Conservation (phyloP, 257 asterid genomes). For the Paulownia fortunei region DNA sequence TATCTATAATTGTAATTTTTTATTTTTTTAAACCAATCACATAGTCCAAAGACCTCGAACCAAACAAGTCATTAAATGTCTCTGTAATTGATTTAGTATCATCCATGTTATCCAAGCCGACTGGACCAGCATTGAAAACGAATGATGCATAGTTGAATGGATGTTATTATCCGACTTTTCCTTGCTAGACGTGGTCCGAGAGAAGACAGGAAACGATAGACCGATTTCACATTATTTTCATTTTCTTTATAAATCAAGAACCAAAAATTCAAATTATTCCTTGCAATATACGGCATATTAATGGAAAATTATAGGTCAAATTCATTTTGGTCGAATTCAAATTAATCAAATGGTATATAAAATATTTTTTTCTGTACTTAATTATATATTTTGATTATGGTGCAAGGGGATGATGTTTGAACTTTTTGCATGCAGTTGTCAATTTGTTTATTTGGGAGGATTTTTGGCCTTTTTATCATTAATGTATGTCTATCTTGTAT, state of each 20-base stretch:
- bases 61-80: constrained; percentile 30
- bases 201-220: background rate
- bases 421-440: background rate
- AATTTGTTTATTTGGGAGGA: background rate
- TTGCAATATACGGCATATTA: background rate
- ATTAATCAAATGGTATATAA: too few relatives aligned
- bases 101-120: constrained; percentile 26
- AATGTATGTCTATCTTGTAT: background rate
- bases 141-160: constrained; percentile 26
- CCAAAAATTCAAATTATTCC: background rate
- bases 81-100: constrained; percentile 25
- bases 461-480: background rate
- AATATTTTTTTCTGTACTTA: too few relatives aligned
- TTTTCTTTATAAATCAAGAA: background rate
- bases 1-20: too few relatives aligned
- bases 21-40: background rate
- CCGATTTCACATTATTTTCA: background rate
- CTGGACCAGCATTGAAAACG: constrained; percentile 38
- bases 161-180: constrained; percentile 20
- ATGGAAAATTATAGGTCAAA: background rate
- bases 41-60: constrained; percentile 11
- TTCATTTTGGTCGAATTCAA: background rate
- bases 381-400: too few relatives aligned
- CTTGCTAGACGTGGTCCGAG: constrained; percentile 4
- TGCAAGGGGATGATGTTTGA: background rate